A percentile compares a stretch with the other conserved stretches of the same genome.
Conservation (phyloP, 2,329 filamentous ascomycete genomes). For the Fusarium sublunatum region DNA sequence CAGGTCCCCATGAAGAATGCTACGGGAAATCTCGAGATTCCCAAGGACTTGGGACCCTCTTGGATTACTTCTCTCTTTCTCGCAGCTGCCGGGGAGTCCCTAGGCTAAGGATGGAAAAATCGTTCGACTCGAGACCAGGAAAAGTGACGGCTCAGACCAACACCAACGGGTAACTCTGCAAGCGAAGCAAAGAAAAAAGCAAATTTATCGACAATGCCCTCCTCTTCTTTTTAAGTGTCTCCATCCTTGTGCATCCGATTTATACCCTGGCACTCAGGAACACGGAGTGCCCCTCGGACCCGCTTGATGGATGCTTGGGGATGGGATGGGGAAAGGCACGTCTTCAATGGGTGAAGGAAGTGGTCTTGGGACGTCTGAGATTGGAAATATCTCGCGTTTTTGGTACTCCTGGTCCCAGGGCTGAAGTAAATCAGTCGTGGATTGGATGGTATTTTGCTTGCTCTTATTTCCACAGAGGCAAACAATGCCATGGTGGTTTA, state of each 20-base stretch:
- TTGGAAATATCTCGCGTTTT: background rate
- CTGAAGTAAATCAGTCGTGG: background rate
- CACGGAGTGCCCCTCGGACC: constrained; percentile 21
- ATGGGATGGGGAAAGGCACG: constrained; percentile 19
- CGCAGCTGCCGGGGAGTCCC: constrained; percentile 17
- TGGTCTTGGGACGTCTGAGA: background rate
- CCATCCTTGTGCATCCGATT: constrained; percentile 30
- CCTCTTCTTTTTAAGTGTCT: constrained; percentile 9
- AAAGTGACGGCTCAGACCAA: constrained; percentile 41
- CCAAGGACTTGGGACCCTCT: constrained; percentile 7
- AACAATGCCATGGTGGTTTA: background rate
- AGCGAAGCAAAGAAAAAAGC: constrained; percentile 8
- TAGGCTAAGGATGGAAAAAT: constrained; percentile 30
- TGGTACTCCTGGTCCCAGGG: constrained; percentile 19
- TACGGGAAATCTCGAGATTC: constrained; percentile 21
- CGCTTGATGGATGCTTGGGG: constrained; percentile 20
- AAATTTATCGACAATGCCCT: constrained; percentile 18
- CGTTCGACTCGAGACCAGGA: constrained; percentile 30
- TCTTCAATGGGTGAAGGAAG: background rate
- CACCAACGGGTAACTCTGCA: background rate
- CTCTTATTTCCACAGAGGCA: background rate
- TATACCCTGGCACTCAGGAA: constrained; percentile 24
- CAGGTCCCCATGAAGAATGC: constrained; percentile 19
- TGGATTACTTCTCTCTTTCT: constrained; percentile 4
- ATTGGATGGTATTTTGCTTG: constrained; percentile 6